Evolutionary conservation across 192 early-diverging fungal genomes (phyloP).

Genomic region (Borealophlyctis nickersoniae): DNA sequence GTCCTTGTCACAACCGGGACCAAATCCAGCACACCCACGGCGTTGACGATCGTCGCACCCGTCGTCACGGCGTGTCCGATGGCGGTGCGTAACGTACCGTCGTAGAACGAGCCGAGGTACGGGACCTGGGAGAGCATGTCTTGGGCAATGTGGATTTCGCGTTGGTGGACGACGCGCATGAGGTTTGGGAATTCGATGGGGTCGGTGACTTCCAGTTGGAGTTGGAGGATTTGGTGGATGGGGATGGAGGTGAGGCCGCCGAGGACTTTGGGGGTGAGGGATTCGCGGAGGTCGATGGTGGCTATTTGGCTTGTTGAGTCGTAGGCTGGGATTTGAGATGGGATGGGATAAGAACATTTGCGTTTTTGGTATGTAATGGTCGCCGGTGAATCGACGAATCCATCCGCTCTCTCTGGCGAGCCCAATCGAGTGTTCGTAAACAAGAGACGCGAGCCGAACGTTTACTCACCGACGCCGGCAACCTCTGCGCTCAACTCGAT

Average conservation of each 20-base stretch:
- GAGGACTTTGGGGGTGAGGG: conserved; percentile 39
- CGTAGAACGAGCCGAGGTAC: conserved; percentile 41
- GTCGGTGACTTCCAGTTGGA: conserved; percentile 44
- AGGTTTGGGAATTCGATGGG: conserved; percentile 10
- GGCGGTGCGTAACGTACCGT: conserved; percentile 33
- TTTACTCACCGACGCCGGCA: conserved; percentile 30
- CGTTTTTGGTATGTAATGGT: conserved; percentile 6
- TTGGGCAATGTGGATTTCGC: conserved; percentile 38
- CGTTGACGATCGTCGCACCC: conserved; percentile 39
- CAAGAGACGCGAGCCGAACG: too few relatives aligned
- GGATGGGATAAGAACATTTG: conserved; percentile 8
- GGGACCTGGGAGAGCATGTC: conserved; percentile 46
- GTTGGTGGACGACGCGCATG: conserved; percentile 40
- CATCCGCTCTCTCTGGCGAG: too few relatives aligned
- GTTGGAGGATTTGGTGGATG: conserved; percentile 40
- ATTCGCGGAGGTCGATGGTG: conserved; percentile 25
- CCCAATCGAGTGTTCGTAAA: too few relatives aligned
- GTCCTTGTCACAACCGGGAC: conserved; percentile 39
- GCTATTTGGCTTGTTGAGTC: conserved; percentile 29
- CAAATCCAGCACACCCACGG: conserved; percentile 42
- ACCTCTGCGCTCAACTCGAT: conserved; percentile 36
- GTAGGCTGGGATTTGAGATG: conserved; percentile 20
- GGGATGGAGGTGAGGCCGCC: conserved; percentile 45
- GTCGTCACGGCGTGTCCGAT: conserved; percentile 44
- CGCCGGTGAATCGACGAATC: background rate